Evolutionary conservation across 306 rosid genomes (phyloP).

Genomic region (Quercus gilva): DNA sequence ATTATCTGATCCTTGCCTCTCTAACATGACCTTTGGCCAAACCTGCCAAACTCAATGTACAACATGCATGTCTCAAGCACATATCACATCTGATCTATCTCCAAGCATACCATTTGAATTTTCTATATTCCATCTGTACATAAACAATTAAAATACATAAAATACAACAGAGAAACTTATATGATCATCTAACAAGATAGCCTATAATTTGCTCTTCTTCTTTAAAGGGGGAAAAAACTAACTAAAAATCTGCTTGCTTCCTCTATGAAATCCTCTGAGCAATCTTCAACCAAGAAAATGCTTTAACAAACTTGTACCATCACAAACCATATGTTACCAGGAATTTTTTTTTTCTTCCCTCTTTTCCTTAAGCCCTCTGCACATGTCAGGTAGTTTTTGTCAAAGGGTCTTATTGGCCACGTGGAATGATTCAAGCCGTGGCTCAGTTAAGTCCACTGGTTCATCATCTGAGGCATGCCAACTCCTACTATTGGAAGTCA

Average conservation of each 20-base stretch:
- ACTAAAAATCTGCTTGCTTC: conserved; percentile 19
- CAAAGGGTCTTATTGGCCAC: conserved; percentile 36
- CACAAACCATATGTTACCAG: background rate
- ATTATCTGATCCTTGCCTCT: no score
- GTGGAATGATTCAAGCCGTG: conserved; percentile 77
- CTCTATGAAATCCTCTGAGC: conserved; percentile 10
- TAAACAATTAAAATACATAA: background rate
- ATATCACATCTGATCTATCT: conserved; percentile 17
- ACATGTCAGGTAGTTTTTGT: conserved; percentile 5
- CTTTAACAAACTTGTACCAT: background rate
- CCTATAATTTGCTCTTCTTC: conserved; percentile 26
- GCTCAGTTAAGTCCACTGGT: conserved; percentile 78
- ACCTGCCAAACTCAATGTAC: no score
- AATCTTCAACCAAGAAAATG: background rate
- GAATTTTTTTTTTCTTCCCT: background rate
- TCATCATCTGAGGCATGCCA: conserved; percentile 58
- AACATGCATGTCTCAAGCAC: no score
- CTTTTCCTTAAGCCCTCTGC: conserved; percentile 3
- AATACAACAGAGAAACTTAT: conserved; percentile 14
- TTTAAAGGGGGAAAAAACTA: conserved; percentile 14
- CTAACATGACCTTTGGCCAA: no score
- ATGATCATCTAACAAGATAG: conserved; percentile 9
- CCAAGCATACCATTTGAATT: conserved; percentile 21
- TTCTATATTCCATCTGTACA: conserved; percentile 41
- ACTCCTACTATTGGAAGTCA: conserved; percentile 49